Evolutionary conservation across 805 yeast species (phyloP).

Genomic region (Ogataea kodamae): DNA sequence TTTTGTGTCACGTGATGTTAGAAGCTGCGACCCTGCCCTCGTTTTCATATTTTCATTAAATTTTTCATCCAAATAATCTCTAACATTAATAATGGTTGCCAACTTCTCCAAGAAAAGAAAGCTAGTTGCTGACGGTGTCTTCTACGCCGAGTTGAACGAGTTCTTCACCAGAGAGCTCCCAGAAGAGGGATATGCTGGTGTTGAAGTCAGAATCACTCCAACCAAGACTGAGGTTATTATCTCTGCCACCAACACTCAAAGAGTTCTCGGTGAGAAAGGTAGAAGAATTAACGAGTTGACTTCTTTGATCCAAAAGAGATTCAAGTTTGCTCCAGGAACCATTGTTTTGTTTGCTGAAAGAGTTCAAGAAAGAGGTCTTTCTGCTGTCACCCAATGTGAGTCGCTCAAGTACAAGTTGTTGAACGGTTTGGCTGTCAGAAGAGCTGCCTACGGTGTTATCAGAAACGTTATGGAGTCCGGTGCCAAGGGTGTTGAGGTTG

Average conservation of each 20-base stretch:
- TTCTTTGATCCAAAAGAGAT: slow-evolving; percentile 96
- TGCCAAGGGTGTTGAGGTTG: slow-evolving; percentile 99
- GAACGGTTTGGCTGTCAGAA: slow-evolving; percentile 98
- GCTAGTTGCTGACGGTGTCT: slow-evolving; percentile 99
- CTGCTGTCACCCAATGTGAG: slow-evolving; percentile 99
- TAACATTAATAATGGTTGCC: slow-evolving; percentile 32
- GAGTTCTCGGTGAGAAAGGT: slow-evolving; percentile 99
- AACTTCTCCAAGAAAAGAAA: slow-evolving; percentile 95
- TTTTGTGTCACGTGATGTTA: slow-evolving; percentile 10
- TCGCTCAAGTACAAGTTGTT: slow-evolving; percentile 96
- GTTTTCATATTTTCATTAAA: slow-evolving; percentile 3
- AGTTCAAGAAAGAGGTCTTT: slow-evolving; percentile 98
- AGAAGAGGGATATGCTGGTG: slow-evolving; percentile 99
- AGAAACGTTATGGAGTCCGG: slow-evolving; percentile 99
- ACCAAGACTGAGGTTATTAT: slow-evolving; percentile 96
- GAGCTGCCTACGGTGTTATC: slow-evolving; percentile 99
- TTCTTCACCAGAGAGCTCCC: slow-evolving; percentile 99
- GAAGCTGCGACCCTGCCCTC: slow-evolving; percentile 1
- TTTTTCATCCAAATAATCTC: slow-evolving; percentile 5
- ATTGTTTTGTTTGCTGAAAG: slow-evolving; percentile 97
- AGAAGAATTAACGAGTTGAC: slow-evolving; percentile 99
- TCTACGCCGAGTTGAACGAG: slow-evolving; percentile 99
- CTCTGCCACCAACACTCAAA: slow-evolving; percentile 98
- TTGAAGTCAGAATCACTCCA: slow-evolving; percentile 98
- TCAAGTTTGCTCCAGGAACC: slow-evolving; percentile 91